phyloP scores from a whole-genome alignment of 208 protist species.

The Crithidia brevicula region DNA sequence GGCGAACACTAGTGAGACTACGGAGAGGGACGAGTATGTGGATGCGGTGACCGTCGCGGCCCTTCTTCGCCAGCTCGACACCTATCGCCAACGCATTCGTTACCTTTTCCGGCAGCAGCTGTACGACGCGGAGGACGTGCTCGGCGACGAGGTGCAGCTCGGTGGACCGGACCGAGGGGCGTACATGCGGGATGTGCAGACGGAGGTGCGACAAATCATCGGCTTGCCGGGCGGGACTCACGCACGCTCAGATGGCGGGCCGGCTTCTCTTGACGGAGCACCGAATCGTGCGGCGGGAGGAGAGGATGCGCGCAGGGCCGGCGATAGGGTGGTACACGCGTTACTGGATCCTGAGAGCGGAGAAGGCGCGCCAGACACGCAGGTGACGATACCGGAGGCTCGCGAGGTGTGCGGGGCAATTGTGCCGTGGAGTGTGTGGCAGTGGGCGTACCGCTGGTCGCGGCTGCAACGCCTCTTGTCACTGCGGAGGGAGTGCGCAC shows the following conservation, averaged over 20 bases:
- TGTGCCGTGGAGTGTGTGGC: slow-evolving; percentile 90
- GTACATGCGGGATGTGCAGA: slow-evolving; percentile 51
- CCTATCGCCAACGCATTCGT: slow-evolving; percentile 59
- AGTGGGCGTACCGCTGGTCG: slow-evolving; percentile 84
- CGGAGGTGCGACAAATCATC: slow-evolving; percentile 52
- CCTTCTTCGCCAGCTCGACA: slow-evolving; percentile 67
- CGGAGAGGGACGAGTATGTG: background rate
- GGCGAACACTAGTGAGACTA: background rate
- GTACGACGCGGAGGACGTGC: slow-evolving; percentile 88
- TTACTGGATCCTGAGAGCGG: slow-evolving; percentile 15
- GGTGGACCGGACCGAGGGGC: slow-evolving; percentile 30
- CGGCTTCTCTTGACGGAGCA: slow-evolving; percentile 2
- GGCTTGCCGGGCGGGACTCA: slow-evolving; percentile 41
- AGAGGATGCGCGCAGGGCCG: background rate
- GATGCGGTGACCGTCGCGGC: slow-evolving; percentile 34
- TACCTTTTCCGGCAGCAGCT: slow-evolving; percentile 77
- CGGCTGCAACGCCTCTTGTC: slow-evolving; percentile 28
- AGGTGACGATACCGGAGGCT: slow-evolving; percentile 45
- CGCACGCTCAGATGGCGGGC: background rate
- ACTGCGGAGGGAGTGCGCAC: background rate
- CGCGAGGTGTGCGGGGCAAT: slow-evolving; percentile 49
- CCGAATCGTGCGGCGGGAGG: background rate
- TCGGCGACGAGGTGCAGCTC: slow-evolving; percentile 43
- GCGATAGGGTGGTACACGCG: background rate
- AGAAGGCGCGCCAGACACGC: slow-evolving; percentile 27